Evolutionary conservation across 2,329 filamentous ascomycete species (phyloP), one percentile per base, ranked within the genome.

Genomic region (Rhynchosporium secalis): DNA sequence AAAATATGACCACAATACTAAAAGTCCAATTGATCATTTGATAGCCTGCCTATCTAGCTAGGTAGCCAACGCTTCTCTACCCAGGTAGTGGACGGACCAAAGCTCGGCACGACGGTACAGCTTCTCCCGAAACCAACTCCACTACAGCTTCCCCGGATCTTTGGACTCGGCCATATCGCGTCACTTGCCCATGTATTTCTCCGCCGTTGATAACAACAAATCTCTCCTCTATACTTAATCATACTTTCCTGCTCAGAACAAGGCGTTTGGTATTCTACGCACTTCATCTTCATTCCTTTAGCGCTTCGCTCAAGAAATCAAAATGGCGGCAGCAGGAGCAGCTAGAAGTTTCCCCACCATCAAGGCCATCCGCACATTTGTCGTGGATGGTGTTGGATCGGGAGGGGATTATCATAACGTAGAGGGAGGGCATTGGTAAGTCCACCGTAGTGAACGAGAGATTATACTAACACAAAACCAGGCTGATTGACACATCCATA

Each of bases 341-440:
- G 72, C 63, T 57, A 68, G 71, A 51, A 67, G 61, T 40, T 92
- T 92, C 69, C 90, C 90, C 52, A 89, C 82, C 60, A 92, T 94
- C 79, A 91, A 90, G 77, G 83, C 86, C 73, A 78, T 94, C 64
- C 81, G 87, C 71, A 91, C 89, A 41, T 92, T 84, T 72, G 81
- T 93, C 63, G 89, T 91, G 60, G 81, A 85, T 62, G 88, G 88
- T 36, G 84, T 83, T 13, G 78, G 78, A 60, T 77, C 77, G 77
- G 89, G 89, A 62, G 89, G 90, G 65, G 90, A 94, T 75, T 97
- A 97, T 76, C 93, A 97, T 81, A 96, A 97, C 82, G 93, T 96
- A 72, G 83, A 91, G 67, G 83, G 84, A 40, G 85, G 86, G 28
- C 86, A 89, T 72, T 89, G 86, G 86, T 88, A 76, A 68, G 79